These are phyloP conservation scores for Alisma plantagoaquatica DNA, from an alignment of 106 monocot species.

Conservation along the genomic window DNA sequence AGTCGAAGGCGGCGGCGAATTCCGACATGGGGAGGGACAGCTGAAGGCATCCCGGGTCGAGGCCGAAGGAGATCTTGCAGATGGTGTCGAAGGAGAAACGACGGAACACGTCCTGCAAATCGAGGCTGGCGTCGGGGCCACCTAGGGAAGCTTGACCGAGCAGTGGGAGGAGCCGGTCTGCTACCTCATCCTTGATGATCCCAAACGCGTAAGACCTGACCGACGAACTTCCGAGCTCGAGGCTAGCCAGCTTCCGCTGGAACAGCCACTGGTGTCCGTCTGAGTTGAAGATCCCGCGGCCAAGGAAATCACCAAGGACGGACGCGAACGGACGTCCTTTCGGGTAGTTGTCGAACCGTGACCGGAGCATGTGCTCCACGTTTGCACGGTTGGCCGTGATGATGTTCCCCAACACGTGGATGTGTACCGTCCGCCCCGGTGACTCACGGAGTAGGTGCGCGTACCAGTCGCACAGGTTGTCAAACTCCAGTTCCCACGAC, in stretches of 20 bases:
- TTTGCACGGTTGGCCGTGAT: slow-evolving; percentile 20
- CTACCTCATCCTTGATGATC: slow-evolving; percentile 8
- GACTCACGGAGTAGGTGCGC: slow-evolving; percentile 19
- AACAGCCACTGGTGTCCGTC: slow-evolving; percentile 22
- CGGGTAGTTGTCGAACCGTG: slow-evolving; percentile 24
- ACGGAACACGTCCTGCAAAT: slow-evolving; percentile 22
- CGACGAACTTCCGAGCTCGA: slow-evolving; percentile 22
- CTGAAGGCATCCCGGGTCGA: slow-evolving; percentile 25
- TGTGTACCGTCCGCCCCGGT: slow-evolving; percentile 16
- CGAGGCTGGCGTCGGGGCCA: neutral
- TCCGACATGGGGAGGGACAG: slow-evolving; percentile 15
- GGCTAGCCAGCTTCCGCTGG: slow-evolving; percentile 20
- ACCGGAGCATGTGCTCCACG: slow-evolving; percentile 22
- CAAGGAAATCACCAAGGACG: slow-evolving; percentile 30
- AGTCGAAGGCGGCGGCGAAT: slow-evolving; percentile 23
- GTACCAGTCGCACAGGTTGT: slow-evolving; percentile 26
- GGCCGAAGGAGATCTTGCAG: slow-evolving; percentile 24
- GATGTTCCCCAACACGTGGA: slow-evolving; percentile 23
- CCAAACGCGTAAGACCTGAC: slow-evolving; percentile 16
- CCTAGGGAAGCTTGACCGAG: slow-evolving; percentile 2
- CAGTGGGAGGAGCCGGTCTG: slow-evolving; percentile 12
- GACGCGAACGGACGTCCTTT: slow-evolving; percentile 23
- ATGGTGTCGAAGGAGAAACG: slow-evolving; percentile 23
- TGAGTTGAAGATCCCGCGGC: slow-evolving; percentile 24
- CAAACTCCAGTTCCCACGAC: slow-evolving; percentile 13